phyloP scores from a whole-genome alignment of 257 asterid species.

The Solanum etuberosum region DNA sequence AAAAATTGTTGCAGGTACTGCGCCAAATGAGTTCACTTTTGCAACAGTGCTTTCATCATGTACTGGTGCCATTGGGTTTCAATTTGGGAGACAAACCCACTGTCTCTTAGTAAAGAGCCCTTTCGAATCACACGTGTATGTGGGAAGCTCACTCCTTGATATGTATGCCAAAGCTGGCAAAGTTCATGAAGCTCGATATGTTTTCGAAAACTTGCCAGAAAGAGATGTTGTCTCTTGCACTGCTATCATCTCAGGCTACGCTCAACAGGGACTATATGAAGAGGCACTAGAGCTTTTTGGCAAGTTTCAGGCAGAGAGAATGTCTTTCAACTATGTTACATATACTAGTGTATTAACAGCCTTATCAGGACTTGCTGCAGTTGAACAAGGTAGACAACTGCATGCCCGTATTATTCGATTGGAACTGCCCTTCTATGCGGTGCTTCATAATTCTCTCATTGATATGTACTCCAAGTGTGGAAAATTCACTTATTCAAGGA shows the following conservation, averaged over 20 bases:
- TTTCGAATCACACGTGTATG: constrained; percentile 46
- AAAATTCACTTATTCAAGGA: constrained; percentile 56
- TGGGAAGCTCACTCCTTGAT: constrained; percentile 90
- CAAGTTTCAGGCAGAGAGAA: constrained; percentile 41
- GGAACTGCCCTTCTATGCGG: constrained; percentile 22
- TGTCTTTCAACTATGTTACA: constrained; percentile 61
- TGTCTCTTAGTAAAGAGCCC: constrained; percentile 45
- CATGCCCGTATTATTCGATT: constrained; percentile 61
- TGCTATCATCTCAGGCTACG: constrained; percentile 72
- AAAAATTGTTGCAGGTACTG: constrained; percentile 34
- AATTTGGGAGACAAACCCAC: constrained; percentile 58
- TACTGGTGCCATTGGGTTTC: constrained; percentile 21
- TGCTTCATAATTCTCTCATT: constrained; percentile 68
- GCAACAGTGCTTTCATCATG: constrained; percentile 65
- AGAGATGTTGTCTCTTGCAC: constrained; percentile 75
- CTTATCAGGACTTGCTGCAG: constrained; percentile 74
- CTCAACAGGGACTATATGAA: constrained; percentile 60
- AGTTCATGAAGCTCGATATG: constrained; percentile 43
- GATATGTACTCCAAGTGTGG: constrained; percentile 96
- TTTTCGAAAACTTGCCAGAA: constrained; percentile 57
- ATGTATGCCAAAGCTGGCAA: constrained; percentile 79
- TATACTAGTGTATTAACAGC: constrained; percentile 58
- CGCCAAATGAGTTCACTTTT: constrained; percentile 74
- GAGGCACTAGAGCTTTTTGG: constrained; percentile 63
- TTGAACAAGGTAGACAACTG: constrained; percentile 73